Evolutionary conservation across 352 stramenopile genomes (phyloP).

Genomic region (Phytophthora idaei): DNA sequence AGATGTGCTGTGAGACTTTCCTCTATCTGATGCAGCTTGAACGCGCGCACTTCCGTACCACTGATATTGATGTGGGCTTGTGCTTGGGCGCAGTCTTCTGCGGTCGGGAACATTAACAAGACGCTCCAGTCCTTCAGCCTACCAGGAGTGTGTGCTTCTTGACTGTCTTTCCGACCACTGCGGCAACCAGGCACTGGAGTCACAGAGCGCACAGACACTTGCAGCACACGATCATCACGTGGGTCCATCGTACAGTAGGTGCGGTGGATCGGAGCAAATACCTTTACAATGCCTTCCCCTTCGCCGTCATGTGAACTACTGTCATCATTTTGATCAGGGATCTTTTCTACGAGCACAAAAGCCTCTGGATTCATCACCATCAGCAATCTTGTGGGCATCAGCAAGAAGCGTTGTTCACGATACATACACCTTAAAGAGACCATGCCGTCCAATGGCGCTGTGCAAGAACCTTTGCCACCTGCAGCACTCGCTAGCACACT

Average conservation of each 20-base stretch:
- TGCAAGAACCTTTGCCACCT: constrained; percentile 22
- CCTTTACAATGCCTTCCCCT: constrained; percentile 52
- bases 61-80: constrained; percentile 78
- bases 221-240: constrained; percentile 76
- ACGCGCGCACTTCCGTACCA: constrained; percentile 75
- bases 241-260: constrained; percentile 70
- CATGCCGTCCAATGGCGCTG: constrained; percentile 63
- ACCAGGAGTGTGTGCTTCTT: constrained; percentile 28
- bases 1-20: constrained; percentile 68
- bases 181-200: constrained; percentile 63
- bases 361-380: constrained; percentile 81
- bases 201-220: constrained; percentile 68
- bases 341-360: constrained; percentile 68
- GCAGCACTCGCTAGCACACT: constrained; percentile 44
- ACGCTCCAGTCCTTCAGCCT: constrained; percentile 57
- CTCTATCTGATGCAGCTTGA: constrained; percentile 82
- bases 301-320: constrained; percentile 26
- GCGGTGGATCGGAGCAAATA: constrained; percentile 77
- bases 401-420: constrained; percentile 79
- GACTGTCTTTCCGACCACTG: constrained; percentile 51
- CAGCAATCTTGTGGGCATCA: constrained; percentile 58
- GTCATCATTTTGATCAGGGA: constrained; percentile 34
- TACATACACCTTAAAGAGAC: constrained; percentile 74
- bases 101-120: constrained; percentile 64
- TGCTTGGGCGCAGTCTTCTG: constrained; percentile 67